Conservation (phyloP, 805 yeast species). For the Starmerella khaoyaiensis region DNA sequence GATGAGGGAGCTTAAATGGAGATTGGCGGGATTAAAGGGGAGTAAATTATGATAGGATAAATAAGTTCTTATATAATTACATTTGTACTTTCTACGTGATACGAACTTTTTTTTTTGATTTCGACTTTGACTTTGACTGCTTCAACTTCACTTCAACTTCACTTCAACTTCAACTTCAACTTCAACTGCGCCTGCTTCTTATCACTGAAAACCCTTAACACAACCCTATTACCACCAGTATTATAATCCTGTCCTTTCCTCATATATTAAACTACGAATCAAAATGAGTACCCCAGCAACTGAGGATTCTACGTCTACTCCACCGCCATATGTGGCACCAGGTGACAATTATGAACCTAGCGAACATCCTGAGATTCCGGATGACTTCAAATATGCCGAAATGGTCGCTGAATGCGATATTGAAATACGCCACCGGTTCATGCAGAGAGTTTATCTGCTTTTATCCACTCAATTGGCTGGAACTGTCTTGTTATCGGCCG, state of each 20-base stretch:
- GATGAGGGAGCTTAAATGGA: conserved; percentile 69
- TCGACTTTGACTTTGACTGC: too few species aligned
- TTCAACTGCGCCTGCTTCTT: background rate
- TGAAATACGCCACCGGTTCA: conserved; percentile 59
- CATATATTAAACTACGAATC: too few species aligned
- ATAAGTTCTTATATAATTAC: background rate
- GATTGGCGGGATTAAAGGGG: conserved; percentile 43
- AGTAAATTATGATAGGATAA: background rate
- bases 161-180: background rate
- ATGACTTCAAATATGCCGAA: conserved; percentile 73
- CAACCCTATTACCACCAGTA: too few species aligned
- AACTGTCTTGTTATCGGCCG: conserved; percentile 46
- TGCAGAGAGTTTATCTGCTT: conserved; percentile 67
- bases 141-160: too few species aligned
- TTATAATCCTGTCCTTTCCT: too few species aligned
- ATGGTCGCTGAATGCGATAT: conserved; percentile 67
- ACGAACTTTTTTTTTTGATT: too few species aligned
- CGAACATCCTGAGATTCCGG: conserved; percentile 24
- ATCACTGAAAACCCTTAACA: too few species aligned
- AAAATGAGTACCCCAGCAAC: conserved; percentile 1
- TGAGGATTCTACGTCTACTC: too few species aligned
- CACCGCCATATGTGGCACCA: conserved; percentile 14
- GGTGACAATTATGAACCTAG: conserved; percentile 13
- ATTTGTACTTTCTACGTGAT: too few species aligned
- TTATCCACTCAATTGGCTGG: conserved; percentile 49